Base-by-base conservation (phyloP, 179 eudicot genomes). In the Dionaea muscipula region DNA sequence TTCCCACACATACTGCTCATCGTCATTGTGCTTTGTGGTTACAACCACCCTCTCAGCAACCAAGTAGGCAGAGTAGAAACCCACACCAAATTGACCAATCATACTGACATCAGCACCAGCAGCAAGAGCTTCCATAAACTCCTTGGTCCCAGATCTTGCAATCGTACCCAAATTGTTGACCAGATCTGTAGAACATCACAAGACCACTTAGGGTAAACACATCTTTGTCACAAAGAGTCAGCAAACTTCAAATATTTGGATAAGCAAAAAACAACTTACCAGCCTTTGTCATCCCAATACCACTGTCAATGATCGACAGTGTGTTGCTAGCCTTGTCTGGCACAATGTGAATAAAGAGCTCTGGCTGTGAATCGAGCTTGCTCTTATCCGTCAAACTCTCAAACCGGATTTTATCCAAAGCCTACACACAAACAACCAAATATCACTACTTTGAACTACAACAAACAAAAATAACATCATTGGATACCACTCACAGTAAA, bases 1-100 rank as follows among this genome's bases (percentile, higher is more conserved):
- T 46, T 81, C 86, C 86, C 86, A 81, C 0, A 81, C 75, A 54
- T 81, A 81, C 51, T 81, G 88, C 38, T 81, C 88, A 37, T 81
- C 84, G 24, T 81, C 88, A 46, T 74, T 79, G 67, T 82, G 89
- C 73, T 82, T 82, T 1, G 82, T 64, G 36, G 81, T 77, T n/a
- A 82, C 85, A 35, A 75, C 40, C 7, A 76, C 77, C 68, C 69
- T 76, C 55, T 76, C 81, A 15, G 81, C 77, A 55, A 76, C 81
- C 62, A 76, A 64, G 67, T 76, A 76, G 2, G 81, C 75, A 33
- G 81, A 76, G 63, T 76, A 76, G 70, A 76, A 76, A 40, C 81
- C 77, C 12, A 76, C 81, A 59, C 77, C 75, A 46, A 76, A 76
- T 24, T 76, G 81, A 55, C 81, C 77, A 56, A 76, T 76, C 81